phyloP scores from a whole-genome alignment of 176 grass and related monocot genomes.

The Musa acuminata region DNA sequence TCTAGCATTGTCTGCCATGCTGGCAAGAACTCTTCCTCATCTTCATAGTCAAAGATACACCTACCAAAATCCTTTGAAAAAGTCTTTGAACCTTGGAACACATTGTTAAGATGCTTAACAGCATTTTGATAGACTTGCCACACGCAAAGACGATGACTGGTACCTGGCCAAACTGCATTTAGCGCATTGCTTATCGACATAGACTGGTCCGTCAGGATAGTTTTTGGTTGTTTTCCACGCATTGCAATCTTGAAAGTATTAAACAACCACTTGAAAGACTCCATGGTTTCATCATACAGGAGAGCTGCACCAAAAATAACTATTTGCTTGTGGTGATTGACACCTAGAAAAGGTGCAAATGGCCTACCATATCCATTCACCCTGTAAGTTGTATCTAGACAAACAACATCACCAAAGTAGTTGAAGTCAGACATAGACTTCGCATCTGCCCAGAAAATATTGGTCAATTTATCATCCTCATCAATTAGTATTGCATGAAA shows the following conservation, averaged over 20 bases:
- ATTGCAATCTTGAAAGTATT: conserved; percentile 31
- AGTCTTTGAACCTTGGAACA: conserved; percentile 25
- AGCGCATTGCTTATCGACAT: conserved; percentile 8
- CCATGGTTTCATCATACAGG: conserved; percentile 27
- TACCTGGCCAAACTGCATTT: conserved; percentile 17
- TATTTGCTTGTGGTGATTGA: conserved; percentile 34
- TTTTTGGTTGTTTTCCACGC: conserved; percentile 30
- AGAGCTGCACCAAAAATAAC: conserved; percentile 17
- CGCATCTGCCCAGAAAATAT: conserved; percentile 27
- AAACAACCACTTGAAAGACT: conserved; percentile 33
- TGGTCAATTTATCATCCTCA: conserved; percentile 30
- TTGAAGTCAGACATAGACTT: conserved; percentile 21
- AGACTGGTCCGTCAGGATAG: conserved; percentile 25
- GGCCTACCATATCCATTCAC: conserved; percentile 27
- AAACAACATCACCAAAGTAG: conserved; percentile 27
- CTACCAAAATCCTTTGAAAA: conserved; percentile 25
- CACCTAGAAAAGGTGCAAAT: conserved; percentile 25
- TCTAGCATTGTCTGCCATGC: conserved; percentile 17
- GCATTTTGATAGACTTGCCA: conserved; percentile 31
- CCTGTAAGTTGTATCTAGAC: conserved; percentile 29
- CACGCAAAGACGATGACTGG: conserved; percentile 19
- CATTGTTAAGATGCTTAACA: conserved; percentile 18
- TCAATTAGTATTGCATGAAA: conserved; percentile 25
- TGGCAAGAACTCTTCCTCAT: conserved; percentile 24
- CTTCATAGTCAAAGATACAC: conserved; percentile 27